Evolutionary conservation across 2,329 filamentous ascomycete genomes (phyloP).

Genomic region (Parascedosporium putredinis): DNA sequence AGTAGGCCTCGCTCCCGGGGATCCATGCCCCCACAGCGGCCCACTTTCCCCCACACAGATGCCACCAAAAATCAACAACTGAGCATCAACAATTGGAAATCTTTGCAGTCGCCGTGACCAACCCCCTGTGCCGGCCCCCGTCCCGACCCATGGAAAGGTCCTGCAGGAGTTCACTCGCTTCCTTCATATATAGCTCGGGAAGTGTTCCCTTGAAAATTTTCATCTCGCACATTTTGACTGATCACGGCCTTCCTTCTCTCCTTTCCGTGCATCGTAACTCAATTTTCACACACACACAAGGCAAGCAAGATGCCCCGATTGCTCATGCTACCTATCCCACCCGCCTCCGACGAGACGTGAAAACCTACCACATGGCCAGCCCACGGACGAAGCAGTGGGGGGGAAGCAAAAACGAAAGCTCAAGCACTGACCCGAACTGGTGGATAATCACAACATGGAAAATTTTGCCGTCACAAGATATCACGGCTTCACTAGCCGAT

Average conservation of each 20-base stretch:
- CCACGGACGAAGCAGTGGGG: no score
- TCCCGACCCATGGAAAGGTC: neutral
- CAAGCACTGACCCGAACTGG: no score
- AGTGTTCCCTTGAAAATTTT: neutral
- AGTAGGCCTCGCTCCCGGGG: neutral
- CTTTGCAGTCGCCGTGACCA: neutral
- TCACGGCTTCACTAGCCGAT: neutral
- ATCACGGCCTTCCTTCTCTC: neutral
- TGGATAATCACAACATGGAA: no score
- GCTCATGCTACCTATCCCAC: no score
- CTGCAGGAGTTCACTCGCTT: neutral
- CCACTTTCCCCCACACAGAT: neutral
- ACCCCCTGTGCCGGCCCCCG: neutral
- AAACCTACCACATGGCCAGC: no score
- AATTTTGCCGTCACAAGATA: neutral
- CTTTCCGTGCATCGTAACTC: neutral
- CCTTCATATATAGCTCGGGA: neutral
- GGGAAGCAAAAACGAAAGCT: neutral
- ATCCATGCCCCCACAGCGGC: neutral
- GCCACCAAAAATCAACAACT: neutral
- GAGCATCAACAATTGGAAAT: neutral
- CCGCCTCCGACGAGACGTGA: no score
- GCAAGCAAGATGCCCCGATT: no score
- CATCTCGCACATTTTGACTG: neutral
- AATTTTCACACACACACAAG: no score